These are phyloP conservation scores for Chaetomiaceae sp. DNA, from an alignment of 2,329 filamentous ascomycete genomes.

Conservation along the genomic window DNA sequence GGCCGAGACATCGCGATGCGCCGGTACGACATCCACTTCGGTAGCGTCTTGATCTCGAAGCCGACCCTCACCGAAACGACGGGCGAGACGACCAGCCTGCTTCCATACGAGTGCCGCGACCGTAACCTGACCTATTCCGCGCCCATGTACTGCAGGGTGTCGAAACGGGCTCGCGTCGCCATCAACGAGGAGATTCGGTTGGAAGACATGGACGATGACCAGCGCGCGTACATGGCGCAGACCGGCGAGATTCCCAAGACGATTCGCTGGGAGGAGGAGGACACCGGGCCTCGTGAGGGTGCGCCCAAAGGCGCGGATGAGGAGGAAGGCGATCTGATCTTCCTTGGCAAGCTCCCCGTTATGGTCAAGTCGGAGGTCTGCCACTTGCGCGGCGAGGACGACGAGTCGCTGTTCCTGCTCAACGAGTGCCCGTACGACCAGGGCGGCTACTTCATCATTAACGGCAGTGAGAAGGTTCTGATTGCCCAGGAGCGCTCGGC, in stretches of 20 bases:
- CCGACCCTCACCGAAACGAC: slow-evolving; percentile 92
- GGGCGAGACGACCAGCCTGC: slow-evolving; percentile 75
- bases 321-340: slow-evolving; percentile 67
- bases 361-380: slow-evolving; percentile 98
- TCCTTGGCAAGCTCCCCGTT: slow-evolving; percentile 91
- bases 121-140: slow-evolving; percentile 94
- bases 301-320: slow-evolving; percentile 37
- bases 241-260: slow-evolving; percentile 54
- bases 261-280: slow-evolving; percentile 56
- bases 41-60: slow-evolving; percentile 78
- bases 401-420: slow-evolving; percentile 80
- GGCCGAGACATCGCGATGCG: slow-evolving; percentile 78
- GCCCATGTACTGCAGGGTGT: slow-evolving; percentile 83
- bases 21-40: slow-evolving; percentile 93
- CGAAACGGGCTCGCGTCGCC: slow-evolving; percentile 76
- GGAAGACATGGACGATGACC: slow-evolving; percentile 62
- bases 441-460: slow-evolving; percentile 98
- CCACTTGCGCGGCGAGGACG: slow-evolving; percentile 74
- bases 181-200: slow-evolving; percentile 64
- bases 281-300: slow-evolving; percentile 44
- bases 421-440: slow-evolving; percentile 98
- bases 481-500: slow-evolving; percentile 97
- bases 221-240: slow-evolving; percentile 47
- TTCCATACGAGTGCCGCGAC: slow-evolving; percentile 90
- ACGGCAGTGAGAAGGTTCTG: slow-evolving; percentile 95